Percentiles rank a stretch among this genome's conserved stretches.
phyloP scores from a whole-genome alignment of 495 filamentous ascomycete species.

The Paragyromitra xinjiangensis region DNA sequence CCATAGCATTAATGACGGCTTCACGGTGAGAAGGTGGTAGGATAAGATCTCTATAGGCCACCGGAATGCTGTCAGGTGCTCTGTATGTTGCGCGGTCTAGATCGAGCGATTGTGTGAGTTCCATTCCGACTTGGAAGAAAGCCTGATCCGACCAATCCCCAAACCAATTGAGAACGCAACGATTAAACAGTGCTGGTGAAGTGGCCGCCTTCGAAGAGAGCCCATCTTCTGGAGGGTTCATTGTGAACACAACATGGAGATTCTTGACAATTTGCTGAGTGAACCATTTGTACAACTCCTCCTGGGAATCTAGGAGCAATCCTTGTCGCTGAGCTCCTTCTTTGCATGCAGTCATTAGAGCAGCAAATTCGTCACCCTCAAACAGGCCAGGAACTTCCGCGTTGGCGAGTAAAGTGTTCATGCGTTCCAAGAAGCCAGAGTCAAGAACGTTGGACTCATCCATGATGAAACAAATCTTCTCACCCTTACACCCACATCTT shows the following conservation, averaged over 20 bases:
- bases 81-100: slow-evolving; percentile 83
- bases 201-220: slow-evolving; percentile 95
- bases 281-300: slow-evolving; percentile 99
- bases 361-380: slow-evolving; percentile 94
- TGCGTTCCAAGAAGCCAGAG: slow-evolving; percentile 96
- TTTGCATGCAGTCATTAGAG: slow-evolving; percentile 97
- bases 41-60: slow-evolving; percentile 84
- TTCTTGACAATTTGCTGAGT: slow-evolving; percentile 99
- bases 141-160: slow-evolving; percentile 99
- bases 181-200: slow-evolving; percentile 96
- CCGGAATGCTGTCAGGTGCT: slow-evolving; percentile 89
- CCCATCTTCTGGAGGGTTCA: slow-evolving; percentile 98
- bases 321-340: slow-evolving; percentile 98
- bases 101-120: slow-evolving; percentile 94
- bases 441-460: slow-evolving; percentile 98
- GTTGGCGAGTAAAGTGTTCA: slow-evolving; percentile 98
- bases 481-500: slow-evolving; percentile 93
- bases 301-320: slow-evolving; percentile 90
- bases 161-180: slow-evolving; percentile 99
- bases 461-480: slow-evolving; percentile 99
- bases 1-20: slow-evolving; percentile 94
- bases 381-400: slow-evolving; percentile 98
- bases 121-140: slow-evolving; percentile 95
- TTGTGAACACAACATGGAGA: slow-evolving; percentile 97
- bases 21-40: slow-evolving; percentile 90